phyloP scores from a whole-genome alignment of 306 rosid genomes.

The Dalbergia oliveri region DNA sequence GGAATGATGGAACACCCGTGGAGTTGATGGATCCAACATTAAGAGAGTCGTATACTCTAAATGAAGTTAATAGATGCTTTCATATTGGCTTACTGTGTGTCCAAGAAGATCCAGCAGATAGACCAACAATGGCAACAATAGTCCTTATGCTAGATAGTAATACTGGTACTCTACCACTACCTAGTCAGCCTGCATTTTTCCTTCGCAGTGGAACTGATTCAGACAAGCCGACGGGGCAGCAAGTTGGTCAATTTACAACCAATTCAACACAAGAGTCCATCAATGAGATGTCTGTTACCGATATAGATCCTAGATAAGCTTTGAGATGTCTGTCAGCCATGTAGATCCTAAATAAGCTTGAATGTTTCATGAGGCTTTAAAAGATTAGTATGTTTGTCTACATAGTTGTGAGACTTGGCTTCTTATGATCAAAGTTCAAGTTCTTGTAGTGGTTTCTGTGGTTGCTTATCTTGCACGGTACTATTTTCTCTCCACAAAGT shows the following conservation, averaged over 20 bases:
- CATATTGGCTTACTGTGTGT: conserved; percentile 1
- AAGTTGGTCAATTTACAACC: conserved; percentile 21
- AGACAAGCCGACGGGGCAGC: conserved; percentile 27
- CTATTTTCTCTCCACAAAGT: too few species aligned
- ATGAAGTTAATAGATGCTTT: conserved; percentile 51
- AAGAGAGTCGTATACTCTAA: conserved; percentile 31
- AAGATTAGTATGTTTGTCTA: too few species aligned
- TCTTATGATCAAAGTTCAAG: too few species aligned
- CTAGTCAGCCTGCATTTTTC: conserved; percentile 42
- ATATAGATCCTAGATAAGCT: conserved; percentile 45
- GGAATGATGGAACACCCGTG: conserved; percentile 43
- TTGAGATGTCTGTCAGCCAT: too few species aligned
- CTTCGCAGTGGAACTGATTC: conserved; percentile 30
- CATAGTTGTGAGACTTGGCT: too few species aligned
- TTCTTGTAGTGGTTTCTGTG: too few species aligned
- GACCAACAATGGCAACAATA: conserved; percentile 54
- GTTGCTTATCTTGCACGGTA: too few species aligned
- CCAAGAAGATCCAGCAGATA: not conserved
- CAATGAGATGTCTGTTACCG: conserved; percentile 42
- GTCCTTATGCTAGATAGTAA: conserved; percentile 46
- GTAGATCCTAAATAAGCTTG: too few species aligned
- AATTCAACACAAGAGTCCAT: conserved; percentile 11
- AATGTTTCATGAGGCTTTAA: too few species aligned
- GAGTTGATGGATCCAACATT: conserved; percentile 44
- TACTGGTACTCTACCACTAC: conserved; percentile 36